Percentiles rank a stretch among this genome's conserved stretches.
These are phyloP conservation scores for Lepidium sativum DNA, from an alignment of 345 rosid genomes.

Conservation along the genomic window DNA sequence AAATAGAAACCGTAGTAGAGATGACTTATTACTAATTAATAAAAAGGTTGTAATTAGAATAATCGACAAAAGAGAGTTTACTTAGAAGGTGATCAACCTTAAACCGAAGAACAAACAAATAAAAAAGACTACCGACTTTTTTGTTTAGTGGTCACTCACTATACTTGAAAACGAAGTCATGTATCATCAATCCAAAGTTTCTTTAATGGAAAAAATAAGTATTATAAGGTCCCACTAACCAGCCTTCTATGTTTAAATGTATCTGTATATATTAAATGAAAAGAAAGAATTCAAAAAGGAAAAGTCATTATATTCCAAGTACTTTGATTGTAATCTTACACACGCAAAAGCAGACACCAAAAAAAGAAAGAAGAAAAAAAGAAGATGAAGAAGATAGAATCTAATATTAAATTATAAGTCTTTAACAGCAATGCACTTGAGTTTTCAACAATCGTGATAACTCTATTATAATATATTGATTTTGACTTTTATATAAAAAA, in stretches of 20 bases:
- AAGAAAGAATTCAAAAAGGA: slow-evolving; percentile 5
- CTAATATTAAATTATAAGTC: background rate
- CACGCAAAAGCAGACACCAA: slow-evolving; percentile 23
- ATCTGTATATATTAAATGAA: background rate
- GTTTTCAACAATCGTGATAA: background rate
- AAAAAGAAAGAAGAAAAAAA: too few species aligned
- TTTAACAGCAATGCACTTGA: slow-evolving; percentile 13
- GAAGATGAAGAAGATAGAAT: background rate
- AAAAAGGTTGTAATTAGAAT: background rate
- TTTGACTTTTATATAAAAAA: slow-evolving; percentile 5
- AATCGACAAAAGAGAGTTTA: slow-evolving; percentile 12
- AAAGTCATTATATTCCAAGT: slow-evolving; percentile 24
- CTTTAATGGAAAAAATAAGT: slow-evolving; percentile 18
- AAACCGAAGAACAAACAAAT: slow-evolving; percentile 25
- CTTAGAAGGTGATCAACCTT: slow-evolving; percentile 35
- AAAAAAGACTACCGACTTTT: slow-evolving; percentile 16
- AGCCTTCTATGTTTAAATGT: slow-evolving; percentile 3
- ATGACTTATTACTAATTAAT: slow-evolving; percentile 9
- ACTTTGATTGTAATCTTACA: slow-evolving; percentile 19
- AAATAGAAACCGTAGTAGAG: slow-evolving; percentile 12
- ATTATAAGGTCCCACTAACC: slow-evolving; percentile 15
- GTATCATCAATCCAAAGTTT: slow-evolving; percentile 10
- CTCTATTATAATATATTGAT: background rate
- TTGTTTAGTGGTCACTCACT: slow-evolving; percentile 35
- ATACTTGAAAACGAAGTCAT: slow-evolving; percentile 54